Evolutionary conservation across 2,329 filamentous ascomycete species (phyloP), one percentile per base, ranked within the genome.

Genomic region (Cryphonectria radicalis): DNA sequence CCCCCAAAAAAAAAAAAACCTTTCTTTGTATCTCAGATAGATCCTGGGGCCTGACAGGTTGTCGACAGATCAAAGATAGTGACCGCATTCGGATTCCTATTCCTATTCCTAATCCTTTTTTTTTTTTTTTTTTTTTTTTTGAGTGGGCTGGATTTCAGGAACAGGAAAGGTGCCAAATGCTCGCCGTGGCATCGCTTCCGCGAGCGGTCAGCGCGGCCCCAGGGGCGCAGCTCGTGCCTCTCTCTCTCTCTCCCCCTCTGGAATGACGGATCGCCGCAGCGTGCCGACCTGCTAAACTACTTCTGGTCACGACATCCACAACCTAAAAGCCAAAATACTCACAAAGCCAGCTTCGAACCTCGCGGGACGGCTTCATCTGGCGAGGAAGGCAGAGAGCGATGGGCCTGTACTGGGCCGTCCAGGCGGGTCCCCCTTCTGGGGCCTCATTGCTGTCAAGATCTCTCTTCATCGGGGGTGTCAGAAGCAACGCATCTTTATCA

Each of bases 151-250:
- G 53, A 19, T 46, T 63, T 67, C 66, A 71, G 71, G 66, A 73
- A 69, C 69, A 71, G 69, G 71, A 71, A 73, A 69, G 69, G 71
- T 53, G 70, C 66, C 69, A 19, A 37, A 60, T 69, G 67, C 67
- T 55, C 35, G 28, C 19, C 11, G 67, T 57, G 59, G 59, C 22
- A 69, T 69, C 35, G 66, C 55, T 46, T 32, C 55, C 22, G 55
- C 13, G 25, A 19, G 22, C 50, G n/a, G 50, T 64, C 37, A 19
- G 35, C 35, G 35, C 35, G 37, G 55, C 5, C 46, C 46, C 28
- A 35, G 55, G 28, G 55, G 55, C 28, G 55, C 55, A 59, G 55
- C 25, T 35, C 28, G 55, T 40, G 37, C 17, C 10, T 40, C 37
- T 32, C 32, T 37, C 22, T 40, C 43, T 50, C 46, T n/a, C 4